Base-by-base conservation (phyloP, 257 asterid species). In the Thymus quinquecostatus region DNA sequence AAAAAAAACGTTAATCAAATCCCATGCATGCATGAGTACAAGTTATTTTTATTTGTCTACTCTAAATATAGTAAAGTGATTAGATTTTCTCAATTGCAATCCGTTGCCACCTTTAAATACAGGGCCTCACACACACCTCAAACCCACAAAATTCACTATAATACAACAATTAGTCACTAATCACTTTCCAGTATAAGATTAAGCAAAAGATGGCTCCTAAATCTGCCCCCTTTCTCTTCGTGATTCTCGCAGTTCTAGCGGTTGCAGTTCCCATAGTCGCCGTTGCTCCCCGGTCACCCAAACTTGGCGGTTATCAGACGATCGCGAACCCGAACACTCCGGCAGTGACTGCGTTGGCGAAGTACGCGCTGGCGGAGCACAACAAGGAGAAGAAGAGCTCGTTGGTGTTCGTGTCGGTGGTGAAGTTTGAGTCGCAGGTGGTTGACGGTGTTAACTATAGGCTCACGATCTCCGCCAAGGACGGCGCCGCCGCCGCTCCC, bases 361-460 rank as follows among this genome's bases (percentile, higher is more conserved):
- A 76, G 7, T 86, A 64, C 8, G 89, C 89, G 60, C 82, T 86
- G 70, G 41, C 56, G 62, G 76, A 71, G 72, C 63, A 82, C 81
- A 82, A 86, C 83, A 69, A 79, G 3, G 27, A 65, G 71, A 11
- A 29, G 0, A 13, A 74, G 1, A 11, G 67, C 3, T 30, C 71
- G 0, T 56, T 84, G 80, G 38, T 4, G 5, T 82, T 82, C 10
- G 64, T 34, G 29, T n/a, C 38, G 6, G 90, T 83, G 55, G 44
- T 81, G 7, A 43, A 48, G n/a, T 86, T 82, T 12, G 82, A 76
- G 66, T n/a, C 59, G 4, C 86, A 85, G 36, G 73, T 83, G 62
- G 85, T 83, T 29, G 56, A 78, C 0, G 88, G 90, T 0, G 61
- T 50, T 30, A 83, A 83, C 38, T 83, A 73, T 70, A 56, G 64